phyloP scores from a whole-genome alignment of 805 yeast genomes.

The Sporopachydermia quercuum region DNA sequence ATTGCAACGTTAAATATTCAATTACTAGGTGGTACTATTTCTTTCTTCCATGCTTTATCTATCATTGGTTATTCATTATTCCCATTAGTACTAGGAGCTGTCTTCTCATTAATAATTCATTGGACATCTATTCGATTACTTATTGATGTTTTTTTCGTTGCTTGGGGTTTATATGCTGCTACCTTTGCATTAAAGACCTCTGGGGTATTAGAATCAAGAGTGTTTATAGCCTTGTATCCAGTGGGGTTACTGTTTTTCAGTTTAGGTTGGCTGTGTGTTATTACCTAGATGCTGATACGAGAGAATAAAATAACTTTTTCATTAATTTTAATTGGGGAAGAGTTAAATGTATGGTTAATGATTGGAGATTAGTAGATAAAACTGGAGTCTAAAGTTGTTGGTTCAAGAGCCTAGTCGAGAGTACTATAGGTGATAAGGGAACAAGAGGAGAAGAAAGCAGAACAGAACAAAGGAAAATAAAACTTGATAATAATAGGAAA shows the following conservation, averaged over 20 bases:
- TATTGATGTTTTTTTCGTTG: slow-evolving; percentile 29
- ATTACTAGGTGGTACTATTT: slow-evolving; percentile 42
- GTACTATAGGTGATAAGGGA: slow-evolving; percentile 18
- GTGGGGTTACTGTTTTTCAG: slow-evolving; percentile 47
- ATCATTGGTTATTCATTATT: slow-evolving; percentile 59
- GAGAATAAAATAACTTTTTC: too few relatives aligned
- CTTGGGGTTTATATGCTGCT: slow-evolving; percentile 56
- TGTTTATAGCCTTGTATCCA: slow-evolving; percentile 50
- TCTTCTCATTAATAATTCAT: slow-evolving; percentile 31
- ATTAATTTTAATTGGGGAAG: background rate
- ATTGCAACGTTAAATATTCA: slow-evolving; percentile 52
- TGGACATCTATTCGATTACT: slow-evolving; percentile 35
- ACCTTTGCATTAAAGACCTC: slow-evolving; percentile 41
- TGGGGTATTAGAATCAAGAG: slow-evolving; percentile 50
- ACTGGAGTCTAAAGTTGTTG: slow-evolving; percentile 10
- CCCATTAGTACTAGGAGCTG: slow-evolving; percentile 43
- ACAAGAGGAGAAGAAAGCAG: slow-evolving; percentile 10
- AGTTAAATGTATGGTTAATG: background rate
- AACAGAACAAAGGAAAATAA: slow-evolving; percentile 1
- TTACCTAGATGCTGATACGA: slow-evolving; percentile 28
- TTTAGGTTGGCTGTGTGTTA: slow-evolving; percentile 52
- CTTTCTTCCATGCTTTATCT: slow-evolving; percentile 52
- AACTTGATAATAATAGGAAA: too few relatives aligned
- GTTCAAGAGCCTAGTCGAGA: slow-evolving; percentile 15
- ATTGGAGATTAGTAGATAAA: slow-evolving; percentile 3